Evolutionary conservation across 345 rosid species (phyloP), one percentile per base, ranked within the genome.

Genomic region (Populus ilicifolia): DNA sequence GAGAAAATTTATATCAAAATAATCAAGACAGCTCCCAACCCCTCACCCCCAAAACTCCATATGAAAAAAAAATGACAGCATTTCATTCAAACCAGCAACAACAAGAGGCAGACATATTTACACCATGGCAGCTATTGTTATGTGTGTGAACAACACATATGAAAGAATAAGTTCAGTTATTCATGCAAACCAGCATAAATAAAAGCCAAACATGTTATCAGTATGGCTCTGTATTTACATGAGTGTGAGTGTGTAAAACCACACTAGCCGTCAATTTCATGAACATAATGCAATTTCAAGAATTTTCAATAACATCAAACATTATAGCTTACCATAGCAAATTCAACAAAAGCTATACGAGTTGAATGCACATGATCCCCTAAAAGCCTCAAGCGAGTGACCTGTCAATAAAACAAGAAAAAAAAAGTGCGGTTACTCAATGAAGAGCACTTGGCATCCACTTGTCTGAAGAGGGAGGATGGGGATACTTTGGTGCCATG

Each of bases 271-370:
- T 23, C 64, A 59, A 59, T 59, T 59, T 59, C 63, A n/a, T 59
- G 10, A 7, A 46, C n/a, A 7, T 18, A 13, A 66, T 33, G 23
- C 61, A 30, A n/a, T 68, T 75, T 39, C 50, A 41, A 2, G 39
- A 66, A 75, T 46, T 66, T 75, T 33, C 35, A n/a, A 17, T n/a
- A 30, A 74, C 30, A 14, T 75, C 20, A 44, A 43, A 7, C 6
- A 23, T 21, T n/a, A 11, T 33, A 36, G 69, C 88, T 88, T 84
- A 94, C 98, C 94, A 80, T 79, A 33, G 92, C 90, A 83, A 94
- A 94, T 83, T 94, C 98, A 76, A 92, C 93, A 80, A 94, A 94
- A 72, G 93, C 96, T 81, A 91, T 94, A 78, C 94, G 92, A 79
- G 90, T 92, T 52, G 97, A 92, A 84, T 94, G 98, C 79, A 89